Percentiles rank a stretch among this genome's conserved stretches.
These are phyloP conservation scores for Kwoniella dendrophila DNA, from an alignment of 768 basidiomycete genomes.

Conservation along the genomic window DNA sequence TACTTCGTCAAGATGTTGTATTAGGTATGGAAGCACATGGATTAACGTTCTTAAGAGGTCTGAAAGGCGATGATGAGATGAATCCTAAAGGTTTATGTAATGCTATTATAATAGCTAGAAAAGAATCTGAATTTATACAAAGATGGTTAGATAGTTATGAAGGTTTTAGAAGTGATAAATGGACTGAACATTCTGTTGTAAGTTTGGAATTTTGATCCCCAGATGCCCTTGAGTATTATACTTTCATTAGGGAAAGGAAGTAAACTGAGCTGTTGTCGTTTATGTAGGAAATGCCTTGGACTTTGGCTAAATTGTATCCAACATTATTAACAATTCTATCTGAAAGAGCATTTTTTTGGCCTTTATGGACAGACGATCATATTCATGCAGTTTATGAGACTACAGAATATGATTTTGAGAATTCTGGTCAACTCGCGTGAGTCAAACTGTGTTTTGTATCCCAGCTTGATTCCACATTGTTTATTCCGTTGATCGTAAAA, in stretches of 20 bases:
- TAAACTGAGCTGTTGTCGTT: neutral
- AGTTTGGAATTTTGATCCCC: constrained; percentile 9
- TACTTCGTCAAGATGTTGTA: constrained; percentile 45
- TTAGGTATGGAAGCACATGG: constrained; percentile 46
- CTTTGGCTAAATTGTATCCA: constrained; percentile 53
- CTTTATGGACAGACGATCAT: constrained; percentile 53
- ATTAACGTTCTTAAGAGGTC: constrained; percentile 25
- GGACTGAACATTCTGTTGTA: constrained; percentile 51
- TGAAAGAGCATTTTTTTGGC: constrained; percentile 57
- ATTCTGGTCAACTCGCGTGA: constrained; percentile 48
- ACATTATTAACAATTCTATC: constrained; percentile 55
- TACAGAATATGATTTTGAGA: constrained; percentile 43
- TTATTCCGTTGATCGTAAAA: neutral
- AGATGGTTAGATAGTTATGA: constrained; percentile 49
- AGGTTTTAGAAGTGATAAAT: constrained; percentile 41
- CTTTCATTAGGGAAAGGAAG: neutral
- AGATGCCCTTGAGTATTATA: neutral
- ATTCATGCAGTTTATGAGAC: constrained; percentile 45
- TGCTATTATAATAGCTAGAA: constrained; percentile 46
- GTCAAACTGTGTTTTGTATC: neutral
- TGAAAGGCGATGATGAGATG: constrained; percentile 42
- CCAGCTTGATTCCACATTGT: neutral
- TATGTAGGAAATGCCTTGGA: constrained; percentile 48
- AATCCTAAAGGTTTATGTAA: constrained; percentile 51
- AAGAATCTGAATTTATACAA: constrained; percentile 35